Evolutionary conservation across 2,329 filamentous ascomycete species (phyloP).

Genomic region (Colletotrichum sp.): DNA sequence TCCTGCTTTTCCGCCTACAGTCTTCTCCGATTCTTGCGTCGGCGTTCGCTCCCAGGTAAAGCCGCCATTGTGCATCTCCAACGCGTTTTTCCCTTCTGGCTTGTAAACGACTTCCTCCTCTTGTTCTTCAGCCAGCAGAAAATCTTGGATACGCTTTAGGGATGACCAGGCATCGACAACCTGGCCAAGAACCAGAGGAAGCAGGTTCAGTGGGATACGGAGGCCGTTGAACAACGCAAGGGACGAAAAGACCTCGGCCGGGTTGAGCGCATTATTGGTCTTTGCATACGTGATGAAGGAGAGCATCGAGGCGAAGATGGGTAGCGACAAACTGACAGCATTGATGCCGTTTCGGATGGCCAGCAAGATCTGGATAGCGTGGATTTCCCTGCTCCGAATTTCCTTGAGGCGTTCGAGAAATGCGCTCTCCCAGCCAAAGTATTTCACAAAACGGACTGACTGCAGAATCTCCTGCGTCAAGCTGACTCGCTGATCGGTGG

Average conservation of each 20-base stretch:
- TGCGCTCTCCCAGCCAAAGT: slow-evolving; percentile 91
- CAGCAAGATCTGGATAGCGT: slow-evolving; percentile 81
- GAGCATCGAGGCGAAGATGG: slow-evolving; percentile 94
- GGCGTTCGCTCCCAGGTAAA: slow-evolving; percentile 87
- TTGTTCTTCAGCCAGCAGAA: slow-evolving; percentile 83
- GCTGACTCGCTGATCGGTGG: slow-evolving; percentile 90
- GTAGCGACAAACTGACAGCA: slow-evolving; percentile 82
- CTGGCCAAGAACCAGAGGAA: slow-evolving; percentile 88
- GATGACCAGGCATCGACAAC: slow-evolving; percentile 90
- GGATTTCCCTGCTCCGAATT: slow-evolving; percentile 78
- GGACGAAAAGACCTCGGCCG: slow-evolving; percentile 88
- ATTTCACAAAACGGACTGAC: slow-evolving; percentile 94
- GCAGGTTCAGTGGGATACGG: slow-evolving; percentile 85
- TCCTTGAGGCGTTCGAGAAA: slow-evolving; percentile 79
- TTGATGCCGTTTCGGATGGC: slow-evolving; percentile 86
- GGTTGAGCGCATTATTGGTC: slow-evolving; percentile 68
- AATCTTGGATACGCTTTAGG: slow-evolving; percentile 84
- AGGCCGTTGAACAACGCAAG: slow-evolving; percentile 92
- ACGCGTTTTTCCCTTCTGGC: slow-evolving; percentile 66
- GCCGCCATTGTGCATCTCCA: slow-evolving; percentile 72
- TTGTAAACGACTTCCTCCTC: slow-evolving; percentile 68
- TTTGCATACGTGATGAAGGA: slow-evolving; percentile 85
- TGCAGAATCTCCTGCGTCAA: slow-evolving; percentile 92
- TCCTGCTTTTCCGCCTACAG: slow-evolving; percentile 46
- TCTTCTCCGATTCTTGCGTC: slow-evolving; percentile 53